Evolutionary conservation across 177 flowering plant genomes (phyloP).

Genomic region (Vitis hybrid): DNA sequence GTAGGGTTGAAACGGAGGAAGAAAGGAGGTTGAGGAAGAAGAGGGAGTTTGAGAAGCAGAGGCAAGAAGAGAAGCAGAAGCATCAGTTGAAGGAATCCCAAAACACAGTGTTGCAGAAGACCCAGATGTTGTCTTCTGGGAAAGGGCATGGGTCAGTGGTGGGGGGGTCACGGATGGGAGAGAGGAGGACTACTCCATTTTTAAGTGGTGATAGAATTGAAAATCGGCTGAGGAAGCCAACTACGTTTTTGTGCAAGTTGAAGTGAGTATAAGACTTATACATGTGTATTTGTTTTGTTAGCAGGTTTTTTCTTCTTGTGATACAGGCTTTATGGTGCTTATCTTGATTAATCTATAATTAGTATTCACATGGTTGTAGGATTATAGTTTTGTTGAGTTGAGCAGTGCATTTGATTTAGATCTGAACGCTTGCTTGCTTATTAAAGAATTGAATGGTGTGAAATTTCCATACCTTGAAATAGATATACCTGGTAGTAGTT

Average conservation of each 20-base stretch:
- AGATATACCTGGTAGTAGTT: too few species aligned
- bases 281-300: background rate
- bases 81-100: slow-evolving; percentile 71
- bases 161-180: slow-evolving; percentile 78
- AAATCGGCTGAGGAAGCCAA: slow-evolving; percentile 89
- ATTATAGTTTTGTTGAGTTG: too few species aligned
- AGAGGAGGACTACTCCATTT: slow-evolving; percentile 59
- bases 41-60: slow-evolving; percentile 84
- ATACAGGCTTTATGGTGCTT: background rate
- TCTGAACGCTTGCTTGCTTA: background rate
- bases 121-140: slow-evolving; percentile 56
- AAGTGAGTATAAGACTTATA: slow-evolving; percentile 59
- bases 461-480: too few species aligned
- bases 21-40: slow-evolving; percentile 84
- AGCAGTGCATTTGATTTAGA: too few species aligned
- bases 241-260: slow-evolving; percentile 90
- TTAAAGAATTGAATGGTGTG: too few species aligned
- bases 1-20: slow-evolving; percentile 87
- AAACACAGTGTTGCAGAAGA: slow-evolving; percentile 54
- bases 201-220: slow-evolving; percentile 74
- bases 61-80: slow-evolving; percentile 73
- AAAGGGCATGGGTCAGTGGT: slow-evolving; percentile 67
- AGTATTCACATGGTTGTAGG: background rate
- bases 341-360: background rate
- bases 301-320: background rate